A percentile compares a stretch with the other conserved stretches of the same genome.
phyloP scores from a whole-genome alignment of 345 rosid species.

The Pistacia vera region DNA sequence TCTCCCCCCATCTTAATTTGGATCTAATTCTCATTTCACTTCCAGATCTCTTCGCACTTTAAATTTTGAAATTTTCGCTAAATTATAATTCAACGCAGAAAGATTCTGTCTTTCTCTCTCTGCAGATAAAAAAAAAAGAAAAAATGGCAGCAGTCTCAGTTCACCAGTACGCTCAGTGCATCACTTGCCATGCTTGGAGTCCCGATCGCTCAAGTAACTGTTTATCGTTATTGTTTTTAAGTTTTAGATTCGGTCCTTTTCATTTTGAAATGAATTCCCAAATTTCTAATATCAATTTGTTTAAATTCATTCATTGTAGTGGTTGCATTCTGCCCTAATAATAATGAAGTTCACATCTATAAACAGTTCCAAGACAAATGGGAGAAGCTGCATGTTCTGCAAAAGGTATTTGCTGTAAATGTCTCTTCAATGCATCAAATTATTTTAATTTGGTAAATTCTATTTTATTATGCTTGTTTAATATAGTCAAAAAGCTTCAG shows the following conservation, averaged over 20 bases:
- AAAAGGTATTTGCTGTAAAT: constrained; percentile 49
- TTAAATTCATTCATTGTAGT: constrained; percentile 38
- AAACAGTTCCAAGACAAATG: constrained; percentile 71
- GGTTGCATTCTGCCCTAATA: constrained; percentile 95
- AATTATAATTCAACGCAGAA: too few relatives aligned
- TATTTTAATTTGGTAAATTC: neutral
- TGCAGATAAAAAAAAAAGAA: constrained; percentile 28
- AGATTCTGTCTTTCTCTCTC: neutral
- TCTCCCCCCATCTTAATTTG: too few relatives aligned
- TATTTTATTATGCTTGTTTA: too few relatives aligned
- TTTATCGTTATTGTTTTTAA: neutral
- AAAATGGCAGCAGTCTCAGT: constrained; percentile 73
- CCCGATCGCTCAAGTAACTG: constrained; percentile 79
- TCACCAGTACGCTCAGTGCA: constrained; percentile 84
- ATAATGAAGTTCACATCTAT: constrained; percentile 92
- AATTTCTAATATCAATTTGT: neutral
- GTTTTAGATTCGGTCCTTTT: neutral
- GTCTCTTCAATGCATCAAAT: neutral
- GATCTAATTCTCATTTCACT: too few relatives aligned
- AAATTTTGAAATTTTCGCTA: too few relatives aligned
- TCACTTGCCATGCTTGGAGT: constrained; percentile 98
- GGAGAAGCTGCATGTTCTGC: constrained; percentile 88
- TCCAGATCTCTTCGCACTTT: too few relatives aligned
- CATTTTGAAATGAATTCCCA: neutral
- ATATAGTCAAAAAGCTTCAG: too few relatives aligned